Conservation (phyloP, 192 early-diverging fungal genomes). For the Backusella australiensis region DNA sequence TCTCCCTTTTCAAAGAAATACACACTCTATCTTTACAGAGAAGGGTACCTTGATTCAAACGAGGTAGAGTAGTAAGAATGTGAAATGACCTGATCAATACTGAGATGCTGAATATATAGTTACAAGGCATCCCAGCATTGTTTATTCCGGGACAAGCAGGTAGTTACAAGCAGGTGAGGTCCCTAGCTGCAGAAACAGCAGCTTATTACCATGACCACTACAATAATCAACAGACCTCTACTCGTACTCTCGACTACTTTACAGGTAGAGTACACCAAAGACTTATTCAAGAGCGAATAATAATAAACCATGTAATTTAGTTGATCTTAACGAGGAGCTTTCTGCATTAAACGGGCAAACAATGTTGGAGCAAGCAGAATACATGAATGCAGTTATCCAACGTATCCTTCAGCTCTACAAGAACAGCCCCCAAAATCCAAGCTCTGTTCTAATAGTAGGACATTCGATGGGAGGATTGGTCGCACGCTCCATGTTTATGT, state of each 20-base stretch:
- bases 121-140: conserved; percentile 74
- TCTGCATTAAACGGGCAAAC: conserved; percentile 81
- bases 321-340: conserved; percentile 87
- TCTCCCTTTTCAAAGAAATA: conserved; percentile 66
- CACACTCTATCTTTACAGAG: conserved; percentile 70
- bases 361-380: conserved; percentile 79
- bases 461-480: conserved; percentile 99
- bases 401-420: conserved; percentile 68
- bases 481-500: conserved; percentile 71
- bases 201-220: conserved; percentile 46
- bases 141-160: conserved; percentile 98
- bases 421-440: conserved; percentile 31
- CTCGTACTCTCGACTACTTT: conserved; percentile 49
- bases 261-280: conserved; percentile 37
- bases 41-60: conserved; percentile 51
- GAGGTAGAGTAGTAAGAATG: conserved; percentile 8
- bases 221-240: background rate
- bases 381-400: conserved; percentile 71
- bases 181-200: conserved; percentile 71
- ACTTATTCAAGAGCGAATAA: background rate
- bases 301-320: conserved; percentile 30
- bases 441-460: conserved; percentile 74
- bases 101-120: conserved; percentile 19
- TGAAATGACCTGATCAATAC: background rate
- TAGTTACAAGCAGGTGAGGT: conserved; percentile 84